Percentiles rank a stretch among this genome's conserved stretches.
Evolutionary conservation across 371 early-diverging fungal genomes (phyloP).

Genomic region (Polyrhizophydium stewartii): DNA sequence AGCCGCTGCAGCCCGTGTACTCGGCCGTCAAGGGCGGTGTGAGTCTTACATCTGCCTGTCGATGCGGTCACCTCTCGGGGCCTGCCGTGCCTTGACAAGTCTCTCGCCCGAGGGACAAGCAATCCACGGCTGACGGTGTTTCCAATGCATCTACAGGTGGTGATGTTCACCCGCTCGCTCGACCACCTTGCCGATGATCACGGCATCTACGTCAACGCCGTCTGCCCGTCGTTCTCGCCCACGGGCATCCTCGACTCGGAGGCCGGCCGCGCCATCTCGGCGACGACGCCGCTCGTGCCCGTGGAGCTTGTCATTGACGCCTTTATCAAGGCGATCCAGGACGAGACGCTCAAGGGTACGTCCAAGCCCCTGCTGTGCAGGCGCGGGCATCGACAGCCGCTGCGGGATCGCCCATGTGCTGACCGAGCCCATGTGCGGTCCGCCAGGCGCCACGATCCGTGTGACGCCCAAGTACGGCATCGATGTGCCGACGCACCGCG

Average conservation of each 20-base stretch:
- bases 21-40: slow-evolving; percentile 77
- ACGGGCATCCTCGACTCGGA: slow-evolving; percentile 13
- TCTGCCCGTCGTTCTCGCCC: slow-evolving; percentile 66
- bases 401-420: not conserved
- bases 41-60: slow-evolving; percentile 6
- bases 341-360: slow-evolving; percentile 43
- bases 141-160: slow-evolving; percentile 33
- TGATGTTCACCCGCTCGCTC: slow-evolving; percentile 59
- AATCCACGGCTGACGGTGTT: not conserved
- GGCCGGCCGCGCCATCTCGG: not conserved
- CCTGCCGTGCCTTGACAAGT: too few relatives aligned
- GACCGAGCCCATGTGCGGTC: not conserved
- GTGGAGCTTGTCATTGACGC: slow-evolving; percentile 61
- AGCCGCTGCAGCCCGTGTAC: slow-evolving; percentile 66
- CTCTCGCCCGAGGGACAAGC: too few relatives aligned
- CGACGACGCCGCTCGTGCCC: slow-evolving; percentile 26
- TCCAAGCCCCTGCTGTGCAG: too few relatives aligned
- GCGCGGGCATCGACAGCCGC: not conserved
- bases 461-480: slow-evolving; percentile 2
- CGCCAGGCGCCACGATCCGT: not conserved
- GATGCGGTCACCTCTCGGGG: not conserved
- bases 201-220: slow-evolving; percentile 65
- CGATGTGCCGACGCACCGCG: too few relatives aligned
- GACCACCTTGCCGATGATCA: slow-evolving; percentile 39
- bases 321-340: slow-evolving; percentile 60